Base-by-base conservation (phyloP, 2,329 filamentous ascomycete genomes). In the Talaromyces sp. region DNA sequence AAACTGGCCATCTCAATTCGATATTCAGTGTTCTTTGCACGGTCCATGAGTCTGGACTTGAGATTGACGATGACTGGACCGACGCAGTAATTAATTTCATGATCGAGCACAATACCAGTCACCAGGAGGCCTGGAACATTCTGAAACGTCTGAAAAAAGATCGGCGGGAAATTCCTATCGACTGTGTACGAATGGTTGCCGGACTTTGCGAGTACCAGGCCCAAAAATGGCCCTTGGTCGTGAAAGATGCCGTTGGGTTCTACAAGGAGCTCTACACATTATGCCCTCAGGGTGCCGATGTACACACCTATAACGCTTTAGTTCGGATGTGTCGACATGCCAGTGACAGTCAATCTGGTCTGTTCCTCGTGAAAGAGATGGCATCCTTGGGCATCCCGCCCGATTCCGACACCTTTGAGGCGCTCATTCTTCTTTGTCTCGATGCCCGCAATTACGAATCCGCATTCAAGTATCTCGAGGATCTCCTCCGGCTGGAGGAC, bases 11-110 rank as follows among this genome's bases (percentile, higher is more conserved):
- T 58, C 65, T 93, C 7, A 72, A 76, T 20, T 83, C 85, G 22
- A 88, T 89, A 0, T 79, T 96, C 32, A 82, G 83, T 36, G 80
- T 89, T 1, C 77, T 96, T 14, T 84, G 83, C 59, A 86, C 91
- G 66, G 94, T 96, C 87, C 75, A 82, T 19, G 79, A 83, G 54
- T 82, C 85, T 16, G 84, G 85, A 4, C 68, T 87, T 4, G 69
- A 80, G 35, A 78, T 85, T 3, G 81, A 83, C 30, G 67, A 79
- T 3, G 81, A 77, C 13, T 87, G 83, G 49, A 91, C 88, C 2
- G 79, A 86, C 14, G 73, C 83, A 2, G 75, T 97, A 19, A 86
- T 82, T 61, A 65, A 70, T 3, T 75, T 82, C 52, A 76, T 95
- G 37, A 74, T 74, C 35, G 65, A 75, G 35, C 72, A 78, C 1